A percentile compares a stretch with the other conserved stretches of the same genome.
Evolutionary conservation across 202 grass and related monocot species (phyloP).

Genomic region (Alloteropsis angusta): DNA sequence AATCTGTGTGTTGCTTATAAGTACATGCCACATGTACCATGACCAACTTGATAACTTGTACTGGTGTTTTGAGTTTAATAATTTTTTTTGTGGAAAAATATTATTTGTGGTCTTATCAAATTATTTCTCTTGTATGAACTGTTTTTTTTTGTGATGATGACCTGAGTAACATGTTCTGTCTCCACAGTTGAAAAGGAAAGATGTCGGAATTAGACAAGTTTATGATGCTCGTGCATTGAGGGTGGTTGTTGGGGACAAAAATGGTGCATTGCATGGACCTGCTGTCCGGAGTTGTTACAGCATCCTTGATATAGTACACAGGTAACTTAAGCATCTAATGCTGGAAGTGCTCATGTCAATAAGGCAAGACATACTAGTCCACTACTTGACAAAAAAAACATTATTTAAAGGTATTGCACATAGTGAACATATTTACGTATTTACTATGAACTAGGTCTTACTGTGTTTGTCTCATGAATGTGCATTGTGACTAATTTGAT

Average conservation of each 20-base stretch:
- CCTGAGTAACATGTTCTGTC: conserved; percentile 15
- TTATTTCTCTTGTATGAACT: not conserved
- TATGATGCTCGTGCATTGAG: conserved; percentile 90
- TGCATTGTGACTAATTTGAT: conserved; percentile 3
- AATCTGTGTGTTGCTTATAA: not conserved
- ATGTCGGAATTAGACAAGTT: conserved; percentile 70
- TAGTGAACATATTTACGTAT: not conserved
- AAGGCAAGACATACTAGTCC: not conserved
- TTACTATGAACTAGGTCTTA: not conserved
- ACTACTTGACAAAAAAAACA: not conserved
- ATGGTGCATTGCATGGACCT: conserved; percentile 88
- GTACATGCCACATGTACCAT: not conserved
- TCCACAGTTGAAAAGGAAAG: conserved; percentile 87
- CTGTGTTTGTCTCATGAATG: not conserved
- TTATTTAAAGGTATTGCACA: not conserved
- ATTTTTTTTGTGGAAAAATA: not conserved
- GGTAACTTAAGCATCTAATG: conserved; percentile 33
- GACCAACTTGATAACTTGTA: not conserved
- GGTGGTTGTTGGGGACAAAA: conserved; percentile 93
- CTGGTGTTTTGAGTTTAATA: not conserved
- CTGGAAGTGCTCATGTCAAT: not conserved
- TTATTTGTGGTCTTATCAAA: conserved; percentile 9
- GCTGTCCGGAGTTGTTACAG: conserved; percentile 86
- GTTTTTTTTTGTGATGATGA: not conserved
- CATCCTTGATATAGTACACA: conserved; percentile 89